Conservation (phyloP, 1,284 basidiomycete genomes). For the Trichosporon faecale region DNA sequence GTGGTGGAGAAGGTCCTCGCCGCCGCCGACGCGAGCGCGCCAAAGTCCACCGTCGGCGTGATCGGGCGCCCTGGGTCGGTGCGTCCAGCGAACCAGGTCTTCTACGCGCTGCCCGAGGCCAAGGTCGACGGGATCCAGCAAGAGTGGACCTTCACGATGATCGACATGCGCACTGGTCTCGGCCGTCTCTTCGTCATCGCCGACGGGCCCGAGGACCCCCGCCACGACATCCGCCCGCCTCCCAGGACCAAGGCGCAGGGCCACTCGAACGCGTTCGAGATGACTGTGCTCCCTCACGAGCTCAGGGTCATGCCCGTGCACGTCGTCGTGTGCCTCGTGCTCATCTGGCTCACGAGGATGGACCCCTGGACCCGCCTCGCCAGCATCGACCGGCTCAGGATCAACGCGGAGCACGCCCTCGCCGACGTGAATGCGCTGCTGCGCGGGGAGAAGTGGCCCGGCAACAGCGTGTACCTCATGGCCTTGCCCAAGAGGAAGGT, state of each 20-base stretch:
- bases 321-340: not conserved
- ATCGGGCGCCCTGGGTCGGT: not conserved
- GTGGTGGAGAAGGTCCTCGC: not conserved
- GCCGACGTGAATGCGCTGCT: not conserved
- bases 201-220: not conserved
- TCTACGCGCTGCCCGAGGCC: not conserved
- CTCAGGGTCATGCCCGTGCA: not conserved
- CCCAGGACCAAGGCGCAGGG: not conserved
- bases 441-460: not conserved
- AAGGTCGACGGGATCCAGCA: not conserved
- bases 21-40: not conserved
- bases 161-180: not conserved
- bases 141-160: not conserved
- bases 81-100: not conserved
- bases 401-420: not conserved
- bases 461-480: not conserved
- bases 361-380: not conserved
- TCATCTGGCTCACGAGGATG: not conserved
- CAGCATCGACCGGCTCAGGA: not conserved
- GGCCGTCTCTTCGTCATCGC: not conserved
- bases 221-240: not conserved
- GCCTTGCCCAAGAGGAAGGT: not conserved
- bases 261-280: not conserved
- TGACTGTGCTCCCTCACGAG: not conserved
- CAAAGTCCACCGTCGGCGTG: not conserved